Percentiles rank a stretch among this genome's conserved stretches.
Evolutionary conservation across 169 alveolate genomes (phyloP).

Genomic region (Cryptosporidium canis): DNA sequence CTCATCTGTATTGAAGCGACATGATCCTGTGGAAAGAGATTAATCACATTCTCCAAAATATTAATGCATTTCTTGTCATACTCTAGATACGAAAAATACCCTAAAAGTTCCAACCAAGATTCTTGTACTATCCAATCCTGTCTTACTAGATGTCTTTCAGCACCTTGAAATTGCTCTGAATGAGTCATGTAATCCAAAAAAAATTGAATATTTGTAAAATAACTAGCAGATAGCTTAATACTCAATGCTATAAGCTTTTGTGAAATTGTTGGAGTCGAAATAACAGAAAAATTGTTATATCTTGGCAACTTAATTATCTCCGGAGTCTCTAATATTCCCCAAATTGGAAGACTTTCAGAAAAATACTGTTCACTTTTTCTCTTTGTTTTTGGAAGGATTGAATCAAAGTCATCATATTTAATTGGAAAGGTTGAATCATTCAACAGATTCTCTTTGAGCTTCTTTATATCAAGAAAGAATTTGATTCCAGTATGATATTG

Average conservation of each 20-base stretch:
- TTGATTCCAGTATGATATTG: conserved; percentile 59
- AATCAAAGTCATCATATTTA: conserved; percentile 48
- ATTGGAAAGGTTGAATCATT: conserved; percentile 52
- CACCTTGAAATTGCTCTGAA: conserved; percentile 36
- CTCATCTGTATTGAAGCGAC: conserved; percentile 48
- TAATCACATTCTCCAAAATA: not conserved
- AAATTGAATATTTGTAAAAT: conserved; percentile 48
- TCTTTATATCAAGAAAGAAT: conserved; percentile 41
- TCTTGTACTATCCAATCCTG: conserved; percentile 70
- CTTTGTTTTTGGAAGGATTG: conserved; percentile 30
- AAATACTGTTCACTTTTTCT: conserved; percentile 34
- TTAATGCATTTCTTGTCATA: conserved; percentile 7
- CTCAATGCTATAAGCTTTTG: conserved; percentile 60
- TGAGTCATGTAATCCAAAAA: conserved; percentile 51
- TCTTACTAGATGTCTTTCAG: conserved; percentile 60
- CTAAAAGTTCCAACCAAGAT: conserved; percentile 56
- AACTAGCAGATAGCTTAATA: conserved; percentile 58
- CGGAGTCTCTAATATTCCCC: conserved; percentile 61
- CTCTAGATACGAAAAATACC: conserved; percentile 46
- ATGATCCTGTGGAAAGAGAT: conserved; percentile 58
- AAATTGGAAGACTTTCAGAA: conserved; percentile 69
- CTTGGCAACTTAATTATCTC: conserved; percentile 62
- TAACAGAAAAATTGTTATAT: conserved; percentile 51
- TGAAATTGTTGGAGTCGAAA: conserved; percentile 72
- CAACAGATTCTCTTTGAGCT: conserved; percentile 12